Evolutionary conservation across 345 rosid genomes (phyloP).

Genomic region (Theobroma cacao): DNA sequence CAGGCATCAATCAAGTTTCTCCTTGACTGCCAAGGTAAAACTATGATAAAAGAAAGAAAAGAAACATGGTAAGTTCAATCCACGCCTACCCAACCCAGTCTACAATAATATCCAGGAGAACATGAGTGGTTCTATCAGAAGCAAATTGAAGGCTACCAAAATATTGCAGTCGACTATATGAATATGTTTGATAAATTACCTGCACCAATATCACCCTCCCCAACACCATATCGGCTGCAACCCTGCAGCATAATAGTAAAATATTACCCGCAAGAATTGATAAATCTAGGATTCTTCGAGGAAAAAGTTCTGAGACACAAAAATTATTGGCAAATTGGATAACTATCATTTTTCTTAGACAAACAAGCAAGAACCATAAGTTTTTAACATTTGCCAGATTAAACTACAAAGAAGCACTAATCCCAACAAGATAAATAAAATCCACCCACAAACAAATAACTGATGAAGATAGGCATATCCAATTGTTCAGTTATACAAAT

Average conservation of each 20-base stretch:
- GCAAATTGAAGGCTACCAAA: not conserved
- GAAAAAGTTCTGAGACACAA: not conserved
- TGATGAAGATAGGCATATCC: not conserved
- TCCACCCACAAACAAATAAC: not conserved
- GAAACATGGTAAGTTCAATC: not conserved
- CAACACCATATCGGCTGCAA: slow-evolving; percentile 59
- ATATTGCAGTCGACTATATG: not conserved
- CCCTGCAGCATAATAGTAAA: slow-evolving; percentile 52
- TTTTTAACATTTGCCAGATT: not conserved
- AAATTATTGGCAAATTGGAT: not conserved
- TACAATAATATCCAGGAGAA: not conserved
- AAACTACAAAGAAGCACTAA: not conserved
- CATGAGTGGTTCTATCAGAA: not conserved
- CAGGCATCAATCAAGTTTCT: not conserved
- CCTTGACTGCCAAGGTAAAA: not conserved
- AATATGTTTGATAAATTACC: slow-evolving; percentile 40
- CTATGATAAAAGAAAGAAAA: not conserved
- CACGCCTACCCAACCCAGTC: not conserved
- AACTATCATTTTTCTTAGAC: not conserved
- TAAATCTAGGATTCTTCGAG: not conserved
- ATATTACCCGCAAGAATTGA: not conserved
- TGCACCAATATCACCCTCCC: slow-evolving; percentile 55
- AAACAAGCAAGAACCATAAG: not conserved
- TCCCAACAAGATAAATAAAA: not conserved
- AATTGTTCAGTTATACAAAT: not conserved